A percentile compares a stretch with the other conserved stretches of the same genome.
Evolutionary conservation across 257 asterid genomes (phyloP).

Genomic region (Nemophila menziesii): DNA sequence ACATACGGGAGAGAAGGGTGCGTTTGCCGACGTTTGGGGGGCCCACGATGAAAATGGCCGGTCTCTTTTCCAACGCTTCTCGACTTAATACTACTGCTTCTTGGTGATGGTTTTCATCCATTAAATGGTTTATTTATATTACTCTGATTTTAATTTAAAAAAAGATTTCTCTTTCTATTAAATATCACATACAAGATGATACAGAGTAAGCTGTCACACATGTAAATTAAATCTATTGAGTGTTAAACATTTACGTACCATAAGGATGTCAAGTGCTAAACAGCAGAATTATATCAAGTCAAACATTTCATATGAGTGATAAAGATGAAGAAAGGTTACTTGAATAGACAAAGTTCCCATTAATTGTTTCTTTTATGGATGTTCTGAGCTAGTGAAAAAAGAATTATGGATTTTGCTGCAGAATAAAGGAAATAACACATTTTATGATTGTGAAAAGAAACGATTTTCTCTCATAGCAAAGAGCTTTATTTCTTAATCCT

Average conservation of each 20-base stretch:
- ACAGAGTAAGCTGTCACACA: background rate
- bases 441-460: background rate
- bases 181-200: too few relatives aligned
- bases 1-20: constrained; percentile 68
- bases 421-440: background rate
- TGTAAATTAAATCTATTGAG: background rate
- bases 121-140: too few relatives aligned
- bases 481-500: background rate
- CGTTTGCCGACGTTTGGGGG: constrained; percentile 86
- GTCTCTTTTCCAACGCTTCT: constrained; percentile 53
- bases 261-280: too few relatives aligned
- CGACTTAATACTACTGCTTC: constrained; percentile 10
- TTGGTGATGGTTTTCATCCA: too few relatives aligned
- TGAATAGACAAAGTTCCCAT: background rate
- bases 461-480: background rate
- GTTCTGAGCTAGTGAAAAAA: background rate
- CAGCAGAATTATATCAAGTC: too few relatives aligned
- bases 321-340: too few relatives aligned
- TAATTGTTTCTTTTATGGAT: background rate
- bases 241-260: background rate
- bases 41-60: constrained; percentile 61
- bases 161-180: too few relatives aligned
- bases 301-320: too few relatives aligned
- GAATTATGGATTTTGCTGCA: background rate
- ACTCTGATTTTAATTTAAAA: too few relatives aligned